These are phyloP conservation scores for Leptographium flavum DNA, from an alignment of 2,329 filamentous ascomycete genomes.

Conservation along the genomic window DNA sequence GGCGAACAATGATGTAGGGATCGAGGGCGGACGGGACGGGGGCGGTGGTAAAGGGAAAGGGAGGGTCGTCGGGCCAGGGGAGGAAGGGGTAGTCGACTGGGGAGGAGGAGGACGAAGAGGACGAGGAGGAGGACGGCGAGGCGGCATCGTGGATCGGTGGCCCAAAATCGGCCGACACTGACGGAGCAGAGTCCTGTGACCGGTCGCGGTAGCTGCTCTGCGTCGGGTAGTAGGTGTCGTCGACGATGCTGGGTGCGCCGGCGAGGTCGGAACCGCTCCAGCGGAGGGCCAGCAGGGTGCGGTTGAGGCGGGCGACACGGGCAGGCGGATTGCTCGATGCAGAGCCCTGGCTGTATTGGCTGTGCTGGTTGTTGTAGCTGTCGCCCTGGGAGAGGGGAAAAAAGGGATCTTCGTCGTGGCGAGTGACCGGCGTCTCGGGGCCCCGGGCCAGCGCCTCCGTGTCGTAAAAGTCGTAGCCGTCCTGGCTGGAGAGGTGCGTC, in stretches of 20 bases:
- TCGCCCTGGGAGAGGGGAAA: conserved; percentile 38
- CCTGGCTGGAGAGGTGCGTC: conserved; percentile 35
- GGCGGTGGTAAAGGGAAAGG: conserved; percentile 29
- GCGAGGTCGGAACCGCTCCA: conserved; percentile 7
- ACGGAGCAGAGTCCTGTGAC: too few relatives aligned
- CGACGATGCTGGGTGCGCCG: not conserved
- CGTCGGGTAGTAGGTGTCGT: conserved; percentile 6
- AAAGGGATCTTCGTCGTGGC: conserved; percentile 44
- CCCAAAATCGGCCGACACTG: too few relatives aligned
- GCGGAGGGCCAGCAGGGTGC: conserved; percentile 6
- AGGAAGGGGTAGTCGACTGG: conserved; percentile 49
- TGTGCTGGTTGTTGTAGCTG: not conserved
- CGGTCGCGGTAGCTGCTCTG: too few relatives aligned
- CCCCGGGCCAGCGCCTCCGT: conserved; percentile 36
- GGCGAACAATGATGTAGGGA: conserved; percentile 37
- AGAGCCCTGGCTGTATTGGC: not conserved
- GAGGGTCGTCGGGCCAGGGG: conserved; percentile 41
- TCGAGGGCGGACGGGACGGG: conserved; percentile 28
- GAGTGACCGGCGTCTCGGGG: conserved; percentile 26
- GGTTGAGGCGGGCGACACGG: conserved; percentile 4
- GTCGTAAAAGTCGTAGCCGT: conserved; percentile 54
- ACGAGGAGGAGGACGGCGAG: too few relatives aligned
- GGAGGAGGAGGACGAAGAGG: conserved; percentile 11
- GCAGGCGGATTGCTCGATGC: not conserved
- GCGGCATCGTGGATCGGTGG: too few relatives aligned